Percentiles rank a stretch among this genome's conserved stretches.
Conservation (phyloP, 1,284 basidiomycete genomes). For the Salmacisia buchloeana region DNA sequence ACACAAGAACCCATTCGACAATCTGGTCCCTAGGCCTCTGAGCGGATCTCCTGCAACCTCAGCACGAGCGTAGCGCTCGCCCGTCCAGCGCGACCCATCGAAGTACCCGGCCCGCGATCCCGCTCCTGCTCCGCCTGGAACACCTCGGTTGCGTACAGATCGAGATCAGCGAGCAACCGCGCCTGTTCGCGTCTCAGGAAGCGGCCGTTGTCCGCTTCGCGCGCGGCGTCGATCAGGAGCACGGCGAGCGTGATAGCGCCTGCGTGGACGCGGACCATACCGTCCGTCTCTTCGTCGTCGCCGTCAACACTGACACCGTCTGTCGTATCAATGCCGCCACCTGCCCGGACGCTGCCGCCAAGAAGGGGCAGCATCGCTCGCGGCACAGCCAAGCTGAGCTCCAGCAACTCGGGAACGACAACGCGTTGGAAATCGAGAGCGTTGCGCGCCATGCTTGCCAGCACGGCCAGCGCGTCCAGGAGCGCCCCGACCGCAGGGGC, state of each 20-base stretch:
- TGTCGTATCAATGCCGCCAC: neutral
- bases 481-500: slow-evolving; percentile 69
- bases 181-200: slow-evolving; percentile 70
- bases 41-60: slow-evolving; percentile 6
- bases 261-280: slow-evolving; percentile 66
- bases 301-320: slow-evolving; percentile 33
- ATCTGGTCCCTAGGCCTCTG: neutral
- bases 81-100: slow-evolving; percentile 11
- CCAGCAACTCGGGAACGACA: slow-evolving; percentile 71
- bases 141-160: slow-evolving; percentile 67
- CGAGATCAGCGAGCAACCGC: slow-evolving; percentile 63
- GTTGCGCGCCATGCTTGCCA: slow-evolving; percentile 73
- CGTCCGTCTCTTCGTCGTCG: slow-evolving; percentile 12
- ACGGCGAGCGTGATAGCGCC: slow-evolving; percentile 71
- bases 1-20: neutral
- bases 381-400: slow-evolving; percentile 66
- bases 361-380: slow-evolving; percentile 51
- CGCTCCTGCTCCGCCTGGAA: slow-evolving; percentile 6
- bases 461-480: slow-evolving; percentile 69
- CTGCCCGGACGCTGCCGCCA: slow-evolving; percentile 34
- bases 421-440: slow-evolving; percentile 72
- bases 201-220: slow-evolving; percentile 70
- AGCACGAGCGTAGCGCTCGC: slow-evolving; percentile 11
- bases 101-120: neutral
- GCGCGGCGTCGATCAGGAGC: slow-evolving; percentile 67